Evolutionary conservation across 1,139 yeast genomes (phyloP), one percentile per base, ranked within the genome.

Genomic region (Candida frijolesensis): DNA sequence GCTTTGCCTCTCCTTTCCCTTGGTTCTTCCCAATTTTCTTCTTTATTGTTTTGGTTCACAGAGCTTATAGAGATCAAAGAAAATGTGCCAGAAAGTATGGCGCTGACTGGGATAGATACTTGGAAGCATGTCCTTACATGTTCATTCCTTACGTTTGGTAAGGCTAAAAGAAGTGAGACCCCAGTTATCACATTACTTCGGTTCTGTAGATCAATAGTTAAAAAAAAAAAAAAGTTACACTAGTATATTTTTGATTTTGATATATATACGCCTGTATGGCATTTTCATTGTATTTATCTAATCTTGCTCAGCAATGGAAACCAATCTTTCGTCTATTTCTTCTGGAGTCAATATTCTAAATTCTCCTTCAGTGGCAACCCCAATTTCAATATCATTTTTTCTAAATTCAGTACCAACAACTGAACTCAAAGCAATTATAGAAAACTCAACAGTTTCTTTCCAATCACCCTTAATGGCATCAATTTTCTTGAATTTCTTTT

Each of bases 11-110:
- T 4, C 89, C 94, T 47, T 83, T 94, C 76, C 97, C 97, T 44
- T 94, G 96, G 94, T 94, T 94, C 72, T 94, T 88, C 83, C 98
- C 99, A 2, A 73, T 78, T 35, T 94, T 94, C 76, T 94, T 91
- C 82, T 82, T 91, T 56, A 75, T 86, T 60, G 97, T 91, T 56
- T 82, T 94, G 66, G 70, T 87, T 47, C 99, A 94, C 70, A 86
- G 99, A 70, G 91, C 96, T 37, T 68, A 75, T 57, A 86, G 99
- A 72, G 99, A 94, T 72, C 82, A 85, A 57, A 80, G 83, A 59
- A 90, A 94, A 70, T 90, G 97, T 70, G 80, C 78, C 59, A 79
- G 73, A 67, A 94, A 94, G 75, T 94, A 94, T 64, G 98, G 98
- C 45, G 85, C 82, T 47, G 99, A 94, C 70, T 94, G 98, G 98